Evolutionary conservation across 805 yeast species (phyloP).

Genomic region (Wickerhamomyces alni): DNA sequence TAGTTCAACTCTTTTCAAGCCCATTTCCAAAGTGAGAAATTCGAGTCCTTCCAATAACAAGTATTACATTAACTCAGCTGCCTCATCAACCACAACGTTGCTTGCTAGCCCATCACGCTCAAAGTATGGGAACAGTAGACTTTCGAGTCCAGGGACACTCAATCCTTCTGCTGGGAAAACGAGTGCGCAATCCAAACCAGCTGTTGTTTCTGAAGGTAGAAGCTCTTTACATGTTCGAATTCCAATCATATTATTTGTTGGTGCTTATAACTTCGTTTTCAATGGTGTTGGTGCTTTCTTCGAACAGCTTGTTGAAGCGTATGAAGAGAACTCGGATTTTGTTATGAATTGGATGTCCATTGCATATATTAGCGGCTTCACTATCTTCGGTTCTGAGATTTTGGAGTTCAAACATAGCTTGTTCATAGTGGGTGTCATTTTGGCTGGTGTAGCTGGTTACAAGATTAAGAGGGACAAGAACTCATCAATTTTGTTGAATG

Average conservation of each 20-base stretch:
- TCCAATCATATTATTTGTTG: slow-evolving; percentile 9
- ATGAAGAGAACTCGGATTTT: slow-evolving; percentile 2
- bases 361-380: slow-evolving; percentile 4
- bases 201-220: neutral
- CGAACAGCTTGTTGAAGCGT: neutral
- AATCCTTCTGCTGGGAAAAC: neutral
- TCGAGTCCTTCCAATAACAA: slow-evolving; percentile 1
- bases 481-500: slow-evolving; percentile 1
- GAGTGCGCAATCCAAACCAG: neutral
- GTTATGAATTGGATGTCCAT: slow-evolving; percentile 6
- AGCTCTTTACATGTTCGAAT: slow-evolving; percentile 8
- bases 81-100: slow-evolving; percentile 5
- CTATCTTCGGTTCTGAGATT: slow-evolving; percentile 11
- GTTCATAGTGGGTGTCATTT: slow-evolving; percentile 6
- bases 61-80: neutral
- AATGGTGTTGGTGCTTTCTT: slow-evolving; percentile 2
- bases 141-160: neutral
- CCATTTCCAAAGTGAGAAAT: neutral
- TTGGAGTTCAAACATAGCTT: slow-evolving; percentile 9
- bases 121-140: neutral
- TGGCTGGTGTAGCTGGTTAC: slow-evolving; percentile 4
- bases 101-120: slow-evolving; percentile 3
- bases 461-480: neutral
- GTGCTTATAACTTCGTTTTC: neutral
- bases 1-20: slow-evolving; percentile 4